Conservation (phyloP, 2,329 filamentous ascomycete genomes). For the Aspergillus ustus region DNA sequence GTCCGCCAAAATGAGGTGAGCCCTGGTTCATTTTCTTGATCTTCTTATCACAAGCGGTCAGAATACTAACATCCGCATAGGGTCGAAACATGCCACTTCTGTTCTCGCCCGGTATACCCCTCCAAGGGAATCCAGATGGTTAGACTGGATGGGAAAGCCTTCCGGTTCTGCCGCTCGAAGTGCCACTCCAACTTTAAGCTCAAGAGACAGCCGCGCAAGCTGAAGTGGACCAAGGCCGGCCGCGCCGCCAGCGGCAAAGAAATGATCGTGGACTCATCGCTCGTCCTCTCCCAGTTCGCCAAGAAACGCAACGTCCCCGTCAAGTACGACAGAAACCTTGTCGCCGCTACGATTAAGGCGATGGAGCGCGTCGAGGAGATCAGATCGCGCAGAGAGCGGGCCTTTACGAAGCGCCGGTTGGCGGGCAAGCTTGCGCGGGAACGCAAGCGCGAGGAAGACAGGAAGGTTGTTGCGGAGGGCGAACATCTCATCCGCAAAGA, state of each 20-base stretch:
- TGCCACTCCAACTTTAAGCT: constrained; percentile 86
- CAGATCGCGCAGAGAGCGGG: constrained; percentile 77
- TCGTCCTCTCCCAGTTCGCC: constrained; percentile 73
- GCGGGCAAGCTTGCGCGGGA: constrained; percentile 76
- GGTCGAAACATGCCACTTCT: constrained; percentile 71
- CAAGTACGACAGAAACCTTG: constrained; percentile 92
- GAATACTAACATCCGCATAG: constrained; percentile 25
- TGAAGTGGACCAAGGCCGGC: constrained; percentile 97
- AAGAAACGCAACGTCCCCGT: constrained; percentile 92
- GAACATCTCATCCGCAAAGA: constrained; percentile 85
- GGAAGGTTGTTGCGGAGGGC: constrained; percentile 89
- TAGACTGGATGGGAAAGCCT: constrained; percentile 48
- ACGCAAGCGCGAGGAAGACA: constrained; percentile 75
- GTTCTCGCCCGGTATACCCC: constrained; percentile 67
- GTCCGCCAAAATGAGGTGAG: constrained; percentile 29
- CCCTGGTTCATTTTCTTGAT: neutral
- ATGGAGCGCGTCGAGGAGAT: constrained; percentile 93
- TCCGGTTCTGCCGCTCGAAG: constrained; percentile 70
- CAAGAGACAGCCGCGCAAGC: constrained; percentile 96
- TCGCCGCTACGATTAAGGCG: constrained; percentile 83
- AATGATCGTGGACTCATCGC: constrained; percentile 91
- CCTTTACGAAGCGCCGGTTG: constrained; percentile 94
- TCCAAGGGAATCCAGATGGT: constrained; percentile 70
- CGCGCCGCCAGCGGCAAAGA: constrained; percentile 81
- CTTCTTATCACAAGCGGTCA: neutral